phyloP scores from a whole-genome alignment of 352 stramenopile species.

The Globisporangium rhizosaccharum region DNA sequence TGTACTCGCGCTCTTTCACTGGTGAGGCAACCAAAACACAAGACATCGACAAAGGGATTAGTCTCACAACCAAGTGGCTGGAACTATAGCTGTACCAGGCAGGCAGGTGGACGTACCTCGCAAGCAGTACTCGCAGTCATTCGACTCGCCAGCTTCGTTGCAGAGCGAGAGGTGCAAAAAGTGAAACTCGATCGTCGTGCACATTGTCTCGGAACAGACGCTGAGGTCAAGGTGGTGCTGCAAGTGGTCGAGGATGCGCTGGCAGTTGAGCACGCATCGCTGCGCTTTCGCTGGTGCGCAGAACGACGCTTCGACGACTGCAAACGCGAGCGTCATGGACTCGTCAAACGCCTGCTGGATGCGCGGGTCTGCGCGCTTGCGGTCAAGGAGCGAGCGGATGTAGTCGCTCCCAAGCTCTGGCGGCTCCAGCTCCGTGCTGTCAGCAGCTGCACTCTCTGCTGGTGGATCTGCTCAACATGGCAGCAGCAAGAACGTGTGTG shows the following conservation, averaged over 20 bases:
- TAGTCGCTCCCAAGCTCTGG: background rate
- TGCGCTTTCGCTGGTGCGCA: slow-evolving; percentile 41
- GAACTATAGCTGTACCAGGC: background rate
- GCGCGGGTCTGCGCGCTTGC: slow-evolving; percentile 6
- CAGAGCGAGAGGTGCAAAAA: slow-evolving; percentile 55
- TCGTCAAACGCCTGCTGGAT: slow-evolving; percentile 31
- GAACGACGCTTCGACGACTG: slow-evolving; percentile 61
- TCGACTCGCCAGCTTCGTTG: slow-evolving; percentile 21
- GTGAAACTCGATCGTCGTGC: slow-evolving; percentile 47
- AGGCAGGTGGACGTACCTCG: slow-evolving; percentile 11
- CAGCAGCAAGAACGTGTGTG: background rate
- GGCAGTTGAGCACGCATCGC: slow-evolving; percentile 46
- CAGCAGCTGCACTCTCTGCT: background rate
- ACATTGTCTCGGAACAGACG: slow-evolving; percentile 50
- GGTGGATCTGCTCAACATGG: background rate
- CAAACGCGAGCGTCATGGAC: slow-evolving; percentile 36
- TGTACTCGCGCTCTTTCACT: slow-evolving; percentile 44
- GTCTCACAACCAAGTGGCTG: background rate
- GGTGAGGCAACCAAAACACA: background rate
- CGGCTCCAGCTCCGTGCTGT: background rate
- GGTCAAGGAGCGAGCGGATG: slow-evolving; percentile 9
- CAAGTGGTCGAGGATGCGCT: slow-evolving; percentile 48
- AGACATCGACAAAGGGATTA: background rate
- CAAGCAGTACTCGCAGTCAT: slow-evolving; percentile 53
- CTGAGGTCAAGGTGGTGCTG: slow-evolving; percentile 56